Evolutionary conservation across 306 rosid species (phyloP), one percentile per base, ranked within the genome.

Genomic region (Prunus kanzakura): DNA sequence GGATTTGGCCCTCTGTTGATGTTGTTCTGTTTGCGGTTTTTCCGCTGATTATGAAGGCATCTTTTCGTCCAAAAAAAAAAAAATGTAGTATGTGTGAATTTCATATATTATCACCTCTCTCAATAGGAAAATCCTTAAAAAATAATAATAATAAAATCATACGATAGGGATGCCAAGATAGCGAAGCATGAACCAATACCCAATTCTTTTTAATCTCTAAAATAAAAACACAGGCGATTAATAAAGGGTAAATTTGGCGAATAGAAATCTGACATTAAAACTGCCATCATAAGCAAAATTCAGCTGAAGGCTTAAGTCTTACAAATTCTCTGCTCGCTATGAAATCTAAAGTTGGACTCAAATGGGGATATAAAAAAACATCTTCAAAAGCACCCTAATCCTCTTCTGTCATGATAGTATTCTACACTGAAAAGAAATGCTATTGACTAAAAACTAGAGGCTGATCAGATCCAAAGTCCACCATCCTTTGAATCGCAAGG

Each of bases 391-490:
- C 67, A 63, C 30, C 22, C 38, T 25, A 60, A 60, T 60, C 65
- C 38, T 27, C 38, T 20, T 56, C 38, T n/a, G 38, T 27, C 16
- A 25, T 25, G 14, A 60, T 14, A 25, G 25, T 10, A 23, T 23
- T 60, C 35, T 5, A 60, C 64, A 60, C 12, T 56, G 19, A 60
- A 23, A 60, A 25, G 8, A 60, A 12, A 25, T 55, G 64, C 35
- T 12, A 61, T 19, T 27, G 6, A 62, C 43, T 62, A 16, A 52
- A 52, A 62, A 62, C 67, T 8, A 22, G 67, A 29, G 43, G 20
- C 4, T 9, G 52, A 72, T 51, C n/a, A 46, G 62, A 55, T 45
- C 75, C 62, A 73, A 23, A 65, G 54, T 71, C 51, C 60, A 8
- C 63, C 55, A 47, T 56, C 64, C 23, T n/a, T 22, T 1, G 29